Percentiles rank a stretch among this genome's conserved stretches.
Evolutionary conservation across 2,329 filamentous ascomycete species (phyloP).

Genomic region (Chaetomium strumarium): DNA sequence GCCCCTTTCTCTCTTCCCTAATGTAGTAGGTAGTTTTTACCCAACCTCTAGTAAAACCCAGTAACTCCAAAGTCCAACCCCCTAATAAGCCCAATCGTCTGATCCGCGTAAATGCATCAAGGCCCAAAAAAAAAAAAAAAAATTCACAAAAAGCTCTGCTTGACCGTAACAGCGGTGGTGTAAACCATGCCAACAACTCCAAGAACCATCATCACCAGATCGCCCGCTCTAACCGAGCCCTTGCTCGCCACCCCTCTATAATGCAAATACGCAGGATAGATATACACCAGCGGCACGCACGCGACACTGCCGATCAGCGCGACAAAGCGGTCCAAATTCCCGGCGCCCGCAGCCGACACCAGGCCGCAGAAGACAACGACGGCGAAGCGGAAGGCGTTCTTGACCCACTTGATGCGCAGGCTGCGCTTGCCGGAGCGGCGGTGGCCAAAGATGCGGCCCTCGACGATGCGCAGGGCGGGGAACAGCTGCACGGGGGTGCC

Average conservation of each 20-base stretch:
- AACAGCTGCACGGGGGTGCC: constrained; percentile 71
- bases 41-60: too few species aligned
- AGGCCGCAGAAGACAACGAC: constrained; percentile 54
- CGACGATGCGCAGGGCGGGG: constrained; percentile 65
- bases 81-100: too few species aligned
- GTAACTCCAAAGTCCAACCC: too few species aligned
- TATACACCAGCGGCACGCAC: constrained; percentile 70
- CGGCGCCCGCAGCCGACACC: constrained; percentile 58
- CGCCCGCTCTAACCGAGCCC: constrained; percentile 49
- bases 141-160: constrained; percentile 34
- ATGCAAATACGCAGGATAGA: constrained; percentile 68
- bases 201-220: constrained; percentile 56
- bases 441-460: constrained; percentile 60
- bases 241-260: constrained; percentile 59
- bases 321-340: constrained; percentile 68
- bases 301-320: constrained; percentile 68
- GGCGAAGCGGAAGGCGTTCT: constrained; percentile 58
- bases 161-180: constrained; percentile 58
- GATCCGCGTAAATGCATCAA: too few species aligned
- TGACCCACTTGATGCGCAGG: constrained; percentile 65
- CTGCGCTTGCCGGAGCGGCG: constrained; percentile 59
- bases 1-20: too few species aligned
- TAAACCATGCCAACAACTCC: constrained; percentile 65
- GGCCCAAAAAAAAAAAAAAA: too few species aligned
- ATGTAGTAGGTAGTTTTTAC: too few species aligned